Base-by-base conservation (phyloP, 148 eudicot genomes). In the Camellia lanceoleosa region DNA sequence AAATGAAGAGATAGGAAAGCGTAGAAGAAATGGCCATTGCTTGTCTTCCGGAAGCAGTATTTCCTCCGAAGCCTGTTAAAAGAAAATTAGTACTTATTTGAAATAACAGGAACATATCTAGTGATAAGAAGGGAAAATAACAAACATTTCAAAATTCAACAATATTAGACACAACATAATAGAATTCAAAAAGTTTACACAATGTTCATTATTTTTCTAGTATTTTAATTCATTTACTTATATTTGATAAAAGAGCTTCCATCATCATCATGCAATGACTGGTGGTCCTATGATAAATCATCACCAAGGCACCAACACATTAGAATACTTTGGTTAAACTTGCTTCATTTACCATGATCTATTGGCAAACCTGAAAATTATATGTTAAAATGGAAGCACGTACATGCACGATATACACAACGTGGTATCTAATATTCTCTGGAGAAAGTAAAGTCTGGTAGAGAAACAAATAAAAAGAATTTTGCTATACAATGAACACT, bases 11-110 rank as follows among this genome's bases (percentile, higher is more conserved):
- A 96, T 82, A 0, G 94, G 93, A 80, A 81, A 92, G 1, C 99
- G 90, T 10, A 96, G 95, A 75, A 96, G 93, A 83, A 96, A 96
- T 3, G 99, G 99, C 99, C 99, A 96, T n/a, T 11, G 79, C 84
- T 90, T 86, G 89, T 96, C 99, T 20, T 91, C 89, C 0, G 99
- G 99, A 44, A 96, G 92, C 76, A 95, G 73, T 80, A 91, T 82
- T 65, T 95, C 90, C 80, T 95, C 98, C 5, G 94, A 86, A 66
- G 91, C 82, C 98, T 95, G 90, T 81, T 73, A 65, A 51, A n/a
- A 15, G 44, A 77, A 68, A 63, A 52, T 44, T 23, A 0, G 6
- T 8, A 19, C 10, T 23, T 8, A 16, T 46, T 49, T 49, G 52
- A 13, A 23, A 76, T 51, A 44, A 18, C 49, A 2, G 7, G 1